Evolutionary conservation across 371 early-diverging fungal species (phyloP).

Genomic region (Lichtheimia hyalospora): DNA sequence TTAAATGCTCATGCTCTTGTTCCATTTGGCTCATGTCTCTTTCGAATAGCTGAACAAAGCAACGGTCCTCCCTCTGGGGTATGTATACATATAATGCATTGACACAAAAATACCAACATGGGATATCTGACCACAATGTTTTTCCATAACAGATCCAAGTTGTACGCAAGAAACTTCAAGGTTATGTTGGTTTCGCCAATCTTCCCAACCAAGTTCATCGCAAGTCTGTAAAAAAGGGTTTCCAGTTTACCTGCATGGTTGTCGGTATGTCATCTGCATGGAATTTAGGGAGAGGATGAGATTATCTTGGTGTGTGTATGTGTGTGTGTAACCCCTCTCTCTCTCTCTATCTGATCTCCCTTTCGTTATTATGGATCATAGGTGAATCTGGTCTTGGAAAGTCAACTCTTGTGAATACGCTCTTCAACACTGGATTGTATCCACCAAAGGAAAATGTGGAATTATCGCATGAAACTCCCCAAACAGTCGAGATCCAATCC

Average conservation of each 20-base stretch:
- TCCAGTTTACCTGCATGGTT: slow-evolving; percentile 97
- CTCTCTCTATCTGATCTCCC: no score
- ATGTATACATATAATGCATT: slow-evolving; percentile 9
- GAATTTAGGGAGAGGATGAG: slow-evolving; percentile 2
- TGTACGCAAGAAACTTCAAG: slow-evolving; percentile 81
- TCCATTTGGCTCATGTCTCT: no score
- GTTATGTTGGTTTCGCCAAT: slow-evolving; percentile 97
- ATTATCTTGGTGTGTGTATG: no score
- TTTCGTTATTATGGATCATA: slow-evolving; percentile 16
- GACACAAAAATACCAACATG: background rate
- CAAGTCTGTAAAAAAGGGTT: slow-evolving; percentile 97
- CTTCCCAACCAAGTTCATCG: slow-evolving; percentile 99
- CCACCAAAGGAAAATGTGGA: slow-evolving; percentile 82
- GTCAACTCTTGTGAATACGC: slow-evolving; percentile 98
- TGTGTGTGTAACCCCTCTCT: no score
- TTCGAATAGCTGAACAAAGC: slow-evolving; percentile 23
- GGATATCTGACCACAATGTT: background rate
- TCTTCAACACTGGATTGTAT: slow-evolving; percentile 94
- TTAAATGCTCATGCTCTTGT: no score
- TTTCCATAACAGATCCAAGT: slow-evolving; percentile 7
- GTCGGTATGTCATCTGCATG: slow-evolving; percentile 69
- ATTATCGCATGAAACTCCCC: slow-evolving; percentile 81
- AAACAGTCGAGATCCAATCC: slow-evolving; percentile 93
- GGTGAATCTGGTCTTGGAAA: slow-evolving; percentile 99
- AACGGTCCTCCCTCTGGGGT: slow-evolving; percentile 36